Evolutionary conservation across 495 filamentous ascomycete genomes (phyloP).

Genomic region (Acidomyces sp.): DNA sequence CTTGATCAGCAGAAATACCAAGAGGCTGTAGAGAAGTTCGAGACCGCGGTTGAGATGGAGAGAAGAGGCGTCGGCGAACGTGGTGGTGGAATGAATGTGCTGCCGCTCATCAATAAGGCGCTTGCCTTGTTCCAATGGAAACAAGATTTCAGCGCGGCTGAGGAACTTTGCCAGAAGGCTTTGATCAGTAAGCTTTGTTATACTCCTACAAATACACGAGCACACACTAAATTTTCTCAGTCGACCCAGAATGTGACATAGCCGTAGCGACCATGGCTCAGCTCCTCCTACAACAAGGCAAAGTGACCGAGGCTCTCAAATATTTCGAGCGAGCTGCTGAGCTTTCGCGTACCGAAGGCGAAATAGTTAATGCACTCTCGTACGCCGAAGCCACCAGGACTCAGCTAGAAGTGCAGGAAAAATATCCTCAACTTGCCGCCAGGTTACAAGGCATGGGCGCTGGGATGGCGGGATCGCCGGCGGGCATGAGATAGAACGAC

Average conservation of each 20-base stretch:
- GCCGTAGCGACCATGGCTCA: constrained; percentile 99
- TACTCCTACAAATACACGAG: not conserved
- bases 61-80: constrained; percentile 55
- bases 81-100: constrained; percentile 88
- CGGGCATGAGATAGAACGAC: constrained; percentile 24
- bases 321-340: constrained; percentile 96
- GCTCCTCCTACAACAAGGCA: constrained; percentile 92
- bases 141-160: constrained; percentile 85
- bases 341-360: constrained; percentile 86
- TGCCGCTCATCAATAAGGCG: constrained; percentile 97
- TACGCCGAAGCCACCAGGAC: constrained; percentile 96
- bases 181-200: constrained; percentile 68
- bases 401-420: constrained; percentile 93
- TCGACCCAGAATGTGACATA: constrained; percentile 98
- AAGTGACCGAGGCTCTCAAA: constrained; percentile 85
- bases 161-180: constrained; percentile 93
- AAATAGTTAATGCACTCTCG: constrained; percentile 84
- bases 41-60: constrained; percentile 95
- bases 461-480: constrained; percentile 21
- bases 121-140: constrained; percentile 96
- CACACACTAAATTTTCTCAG: constrained; percentile 32
- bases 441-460: constrained; percentile 65
- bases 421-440: constrained; percentile 85
- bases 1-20: constrained; percentile 91
- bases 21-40: constrained; percentile 96